A percentile compares a stretch with the other conserved stretches of the same genome.
phyloP scores from a whole-genome alignment of 176 grass and related monocot genomes.

The Chrysopogon serrulatus region DNA sequence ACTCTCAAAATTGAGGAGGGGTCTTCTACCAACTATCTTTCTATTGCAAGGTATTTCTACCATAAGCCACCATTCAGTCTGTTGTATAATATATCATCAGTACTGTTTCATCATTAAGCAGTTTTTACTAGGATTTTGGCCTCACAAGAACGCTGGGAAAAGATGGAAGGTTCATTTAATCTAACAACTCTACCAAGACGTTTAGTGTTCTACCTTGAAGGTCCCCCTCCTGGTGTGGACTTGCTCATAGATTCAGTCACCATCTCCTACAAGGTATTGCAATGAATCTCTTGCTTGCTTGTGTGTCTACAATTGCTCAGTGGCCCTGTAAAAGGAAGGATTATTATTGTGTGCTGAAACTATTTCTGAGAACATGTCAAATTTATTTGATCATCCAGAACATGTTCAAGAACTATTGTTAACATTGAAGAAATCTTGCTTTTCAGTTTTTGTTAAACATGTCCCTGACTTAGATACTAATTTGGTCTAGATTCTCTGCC shows the following conservation, averaged over 20 bases:
- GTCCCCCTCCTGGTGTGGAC: slow-evolving; percentile 68
- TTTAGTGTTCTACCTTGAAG: slow-evolving; percentile 75
- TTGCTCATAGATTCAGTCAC: slow-evolving; percentile 80
- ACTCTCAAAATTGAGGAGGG: slow-evolving; percentile 70
- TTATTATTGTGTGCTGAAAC: slow-evolving; percentile 1
- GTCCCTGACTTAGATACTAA: neutral
- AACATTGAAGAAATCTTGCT: neutral
- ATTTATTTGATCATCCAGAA: neutral
- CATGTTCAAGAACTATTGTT: slow-evolving; percentile 9
- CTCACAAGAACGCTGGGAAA: slow-evolving; percentile 67
- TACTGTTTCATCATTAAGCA: slow-evolving; percentile 6
- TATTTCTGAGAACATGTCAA: neutral
- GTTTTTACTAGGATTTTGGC: slow-evolving; percentile 48
- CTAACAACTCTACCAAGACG: slow-evolving; percentile 42
- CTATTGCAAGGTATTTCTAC: slow-evolving; percentile 57
- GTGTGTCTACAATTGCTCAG: neutral
- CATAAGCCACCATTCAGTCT: slow-evolving; percentile 4
- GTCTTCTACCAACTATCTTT: slow-evolving; percentile 51
- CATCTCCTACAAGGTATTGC: slow-evolving; percentile 57
- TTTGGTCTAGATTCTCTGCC: neutral
- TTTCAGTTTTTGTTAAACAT: neutral
- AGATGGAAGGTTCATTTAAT: slow-evolving; percentile 81
- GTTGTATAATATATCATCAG: neutral
- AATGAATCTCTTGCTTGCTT: slow-evolving; percentile 4
- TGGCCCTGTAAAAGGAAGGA: neutral